Evolutionary conservation across 2,329 filamentous ascomycete genomes (phyloP).

Genomic region (Penicillium brevicompactum): DNA sequence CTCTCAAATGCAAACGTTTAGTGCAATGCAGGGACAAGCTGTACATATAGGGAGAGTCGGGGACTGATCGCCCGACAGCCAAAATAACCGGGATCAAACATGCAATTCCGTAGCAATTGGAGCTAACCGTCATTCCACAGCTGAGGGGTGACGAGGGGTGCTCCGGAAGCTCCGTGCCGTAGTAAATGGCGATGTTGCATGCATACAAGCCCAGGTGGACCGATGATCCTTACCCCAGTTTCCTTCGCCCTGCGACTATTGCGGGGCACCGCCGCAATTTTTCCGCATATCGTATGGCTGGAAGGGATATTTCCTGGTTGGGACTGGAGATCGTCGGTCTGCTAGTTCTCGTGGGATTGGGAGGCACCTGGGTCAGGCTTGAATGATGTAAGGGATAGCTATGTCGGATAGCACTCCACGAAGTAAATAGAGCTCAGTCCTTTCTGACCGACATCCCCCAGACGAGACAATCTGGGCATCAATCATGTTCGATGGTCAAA

Average conservation of each 20-base stretch:
- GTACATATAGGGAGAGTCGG: conserved; percentile 21
- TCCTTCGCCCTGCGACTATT: not conserved
- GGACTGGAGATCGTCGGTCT: not conserved
- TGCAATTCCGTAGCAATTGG: not conserved
- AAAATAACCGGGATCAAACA: conserved; percentile 1
- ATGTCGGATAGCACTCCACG: not conserved
- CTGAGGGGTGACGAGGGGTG: conserved; percentile 4
- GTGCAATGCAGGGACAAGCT: conserved; percentile 15
- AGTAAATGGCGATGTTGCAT: not conserved
- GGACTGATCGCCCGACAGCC: conserved; percentile 5
- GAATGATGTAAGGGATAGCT: not conserved
- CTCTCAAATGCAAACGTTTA: not conserved
- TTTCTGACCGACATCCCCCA: not conserved
- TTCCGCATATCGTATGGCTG: conserved; percentile 22
- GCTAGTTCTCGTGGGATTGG: too few relatives aligned
- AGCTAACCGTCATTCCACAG: conserved; percentile 1
- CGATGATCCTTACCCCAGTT: conserved; percentile 18
- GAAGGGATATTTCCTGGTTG: not conserved
- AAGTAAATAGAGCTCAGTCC: not conserved
- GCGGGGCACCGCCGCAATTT: conserved; percentile 21
- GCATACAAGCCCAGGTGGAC: conserved; percentile 5
- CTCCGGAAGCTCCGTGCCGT: conserved; percentile 1
- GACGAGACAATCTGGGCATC: too few relatives aligned
- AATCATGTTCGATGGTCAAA: not conserved
- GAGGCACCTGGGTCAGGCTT: too few relatives aligned